Conservation (phyloP, 768 basidiomycete genomes). For the Russula virescens region DNA sequence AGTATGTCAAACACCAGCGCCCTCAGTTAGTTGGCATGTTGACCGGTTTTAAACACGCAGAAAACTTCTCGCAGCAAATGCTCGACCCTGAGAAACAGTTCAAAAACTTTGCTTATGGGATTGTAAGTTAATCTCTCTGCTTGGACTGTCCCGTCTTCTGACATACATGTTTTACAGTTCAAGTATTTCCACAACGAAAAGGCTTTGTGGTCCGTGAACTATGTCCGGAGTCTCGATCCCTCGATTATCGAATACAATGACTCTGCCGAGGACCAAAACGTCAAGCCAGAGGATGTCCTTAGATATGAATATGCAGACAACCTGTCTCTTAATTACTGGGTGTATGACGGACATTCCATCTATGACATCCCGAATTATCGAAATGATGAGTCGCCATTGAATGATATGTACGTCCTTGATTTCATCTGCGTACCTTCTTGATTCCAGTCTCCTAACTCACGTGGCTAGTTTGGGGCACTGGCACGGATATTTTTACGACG, state of each 20-base stretch:
- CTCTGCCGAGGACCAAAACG: constrained; percentile 7
- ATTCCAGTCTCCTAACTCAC: background rate
- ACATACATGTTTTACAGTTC: constrained; percentile 1
- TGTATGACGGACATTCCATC: constrained; percentile 15
- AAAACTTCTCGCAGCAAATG: too few species aligned
- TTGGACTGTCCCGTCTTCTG: background rate
- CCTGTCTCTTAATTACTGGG: constrained; percentile 2
- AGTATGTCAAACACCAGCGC: background rate
- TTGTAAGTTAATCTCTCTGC: too few species aligned
- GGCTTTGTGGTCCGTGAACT: constrained; percentile 1
- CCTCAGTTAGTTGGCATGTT: too few species aligned
- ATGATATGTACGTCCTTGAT: constrained; percentile 4
- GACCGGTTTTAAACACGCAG: too few species aligned
- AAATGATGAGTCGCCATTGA: background rate
- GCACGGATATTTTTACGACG: constrained; percentile 18
- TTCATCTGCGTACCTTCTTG: background rate
- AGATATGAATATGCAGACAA: constrained; percentile 3
- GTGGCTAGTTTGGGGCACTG: constrained; percentile 10
- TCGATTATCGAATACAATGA: constrained; percentile 3
- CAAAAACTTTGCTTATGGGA: too few species aligned
- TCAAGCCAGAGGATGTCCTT: constrained; percentile 8
- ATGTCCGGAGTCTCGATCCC: constrained; percentile 4
- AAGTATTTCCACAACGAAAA: background rate
- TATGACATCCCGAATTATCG: background rate
- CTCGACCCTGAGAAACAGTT: too few species aligned